Conservation (phyloP, 192 early-diverging fungal genomes). For the Coemansia javaensis region DNA sequence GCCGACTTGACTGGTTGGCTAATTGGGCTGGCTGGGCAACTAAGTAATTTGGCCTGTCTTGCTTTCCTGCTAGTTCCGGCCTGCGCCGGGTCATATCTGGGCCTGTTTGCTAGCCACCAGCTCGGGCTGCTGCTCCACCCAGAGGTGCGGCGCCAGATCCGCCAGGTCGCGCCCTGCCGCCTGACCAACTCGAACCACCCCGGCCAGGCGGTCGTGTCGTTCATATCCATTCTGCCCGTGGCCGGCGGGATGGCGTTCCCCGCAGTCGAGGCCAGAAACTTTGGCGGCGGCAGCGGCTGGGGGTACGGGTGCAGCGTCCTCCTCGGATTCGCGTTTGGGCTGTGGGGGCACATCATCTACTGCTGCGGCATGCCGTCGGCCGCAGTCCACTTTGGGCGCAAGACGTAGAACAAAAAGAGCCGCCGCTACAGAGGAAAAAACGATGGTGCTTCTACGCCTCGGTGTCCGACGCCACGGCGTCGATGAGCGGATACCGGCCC, state of each 20-base stretch:
- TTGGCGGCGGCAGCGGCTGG: conserved; percentile 41
- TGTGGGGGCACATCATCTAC: conserved; percentile 37
- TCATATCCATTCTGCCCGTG: conserved; percentile 25
- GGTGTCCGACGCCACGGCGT: conserved; percentile 7
- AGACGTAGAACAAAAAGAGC: background rate
- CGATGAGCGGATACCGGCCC: conserved; percentile 65
- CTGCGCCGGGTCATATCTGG: conserved; percentile 26
- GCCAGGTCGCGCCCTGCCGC: conserved; percentile 1
- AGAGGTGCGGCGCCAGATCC: conserved; percentile 18
- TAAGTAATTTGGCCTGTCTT: too few relatives aligned
- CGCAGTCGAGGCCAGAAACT: conserved; percentile 23
- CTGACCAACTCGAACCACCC: conserved; percentile 8
- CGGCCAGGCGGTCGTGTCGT: conserved; percentile 34
- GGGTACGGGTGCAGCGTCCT: conserved; percentile 20
- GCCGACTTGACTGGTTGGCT: too few relatives aligned
- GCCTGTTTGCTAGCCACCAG: conserved; percentile 39
- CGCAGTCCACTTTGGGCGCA: background rate
- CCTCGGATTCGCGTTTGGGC: conserved; percentile 20
- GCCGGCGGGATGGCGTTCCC: conserved; percentile 36
- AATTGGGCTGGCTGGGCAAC: too few relatives aligned
- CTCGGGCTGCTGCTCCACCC: conserved; percentile 35
- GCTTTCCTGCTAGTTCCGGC: conserved; percentile 17
- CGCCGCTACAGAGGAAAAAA: background rate
- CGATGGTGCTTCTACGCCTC: background rate
- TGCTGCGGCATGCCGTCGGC: conserved; percentile 25